phyloP scores from a whole-genome alignment of 148 eudicot species.

The Spergularia bocconei region DNA sequence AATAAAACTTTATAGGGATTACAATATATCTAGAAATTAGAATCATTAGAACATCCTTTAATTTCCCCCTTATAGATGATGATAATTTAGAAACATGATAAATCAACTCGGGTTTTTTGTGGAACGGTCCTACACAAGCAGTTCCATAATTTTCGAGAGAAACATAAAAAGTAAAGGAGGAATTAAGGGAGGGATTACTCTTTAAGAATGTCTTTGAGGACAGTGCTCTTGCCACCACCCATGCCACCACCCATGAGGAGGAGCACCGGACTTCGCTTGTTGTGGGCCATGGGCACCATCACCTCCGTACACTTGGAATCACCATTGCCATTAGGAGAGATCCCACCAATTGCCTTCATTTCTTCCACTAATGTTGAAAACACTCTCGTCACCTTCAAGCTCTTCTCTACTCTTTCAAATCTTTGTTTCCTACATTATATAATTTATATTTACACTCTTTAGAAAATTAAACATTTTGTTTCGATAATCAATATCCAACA shows the following conservation, averaged over 20 bases:
- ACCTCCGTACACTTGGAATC: constrained; percentile 52
- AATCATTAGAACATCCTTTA: too few species aligned
- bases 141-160: too few species aligned
- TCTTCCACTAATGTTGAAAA: constrained; percentile 78
- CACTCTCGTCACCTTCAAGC: constrained; percentile 60
- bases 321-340: constrained; percentile 20
- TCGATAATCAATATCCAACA: too few species aligned
- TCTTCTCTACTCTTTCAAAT: constrained; percentile 62
- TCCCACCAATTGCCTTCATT: constrained; percentile 63
- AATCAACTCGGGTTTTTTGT: too few species aligned
- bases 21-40: too few species aligned
- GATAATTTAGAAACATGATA: too few species aligned
- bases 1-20: not conserved
- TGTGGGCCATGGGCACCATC: constrained; percentile 72
- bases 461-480: too few species aligned
- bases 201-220: constrained; percentile 73
- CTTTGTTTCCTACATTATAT: constrained; percentile 56
- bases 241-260: constrained; percentile 94
- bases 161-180: not conserved
- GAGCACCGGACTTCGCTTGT: constrained; percentile 69
- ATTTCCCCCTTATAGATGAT: too few species aligned
- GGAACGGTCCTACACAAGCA: too few species aligned
- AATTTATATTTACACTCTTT: not conserved
- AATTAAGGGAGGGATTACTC: constrained; percentile 40
- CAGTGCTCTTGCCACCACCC: constrained; percentile 98